phyloP scores from a whole-genome alignment of 495 filamentous ascomycete genomes.

The Xylaria flabelliformis region DNA sequence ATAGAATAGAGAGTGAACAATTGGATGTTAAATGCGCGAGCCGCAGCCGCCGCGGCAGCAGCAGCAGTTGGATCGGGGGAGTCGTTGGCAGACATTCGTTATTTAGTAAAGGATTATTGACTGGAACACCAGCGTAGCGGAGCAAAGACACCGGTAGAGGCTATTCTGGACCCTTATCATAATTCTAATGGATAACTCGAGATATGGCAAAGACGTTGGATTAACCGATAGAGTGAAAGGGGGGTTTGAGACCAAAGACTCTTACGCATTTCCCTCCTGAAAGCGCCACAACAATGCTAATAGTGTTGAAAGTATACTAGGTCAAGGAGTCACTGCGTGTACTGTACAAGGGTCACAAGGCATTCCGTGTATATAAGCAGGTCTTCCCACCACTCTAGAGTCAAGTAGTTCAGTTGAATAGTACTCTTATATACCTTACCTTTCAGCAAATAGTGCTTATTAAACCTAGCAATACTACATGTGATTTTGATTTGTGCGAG shows the following conservation, averaged over 20 bases:
- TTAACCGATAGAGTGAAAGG: not conserved
- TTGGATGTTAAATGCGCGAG: constrained; percentile 42
- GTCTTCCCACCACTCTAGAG: no score
- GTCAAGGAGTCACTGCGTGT: no score
- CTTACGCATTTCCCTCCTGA: not conserved
- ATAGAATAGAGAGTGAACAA: constrained; percentile 52
- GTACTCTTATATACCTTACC: no score
- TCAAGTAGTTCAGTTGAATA: no score
- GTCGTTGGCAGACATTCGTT: constrained; percentile 15
- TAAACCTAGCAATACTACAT: not conserved
- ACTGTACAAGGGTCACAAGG: no score
- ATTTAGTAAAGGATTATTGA: not conserved
- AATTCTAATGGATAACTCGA: not conserved
- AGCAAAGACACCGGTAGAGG: not conserved
- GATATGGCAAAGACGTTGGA: not conserved
- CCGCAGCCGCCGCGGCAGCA: constrained; percentile 35
- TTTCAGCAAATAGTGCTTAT: no score
- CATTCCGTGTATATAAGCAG: no score
- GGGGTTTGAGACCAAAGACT: not conserved
- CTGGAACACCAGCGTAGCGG: not conserved
- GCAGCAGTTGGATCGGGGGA: constrained; percentile 22
- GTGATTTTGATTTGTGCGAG: not conserved
- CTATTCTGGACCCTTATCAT: not conserved
- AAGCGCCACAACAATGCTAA: not conserved
- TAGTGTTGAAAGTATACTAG: no score